These are phyloP conservation scores for Aspergillus asperescens DNA, from an alignment of 495 filamentous ascomycete genomes.

Conservation along the genomic window DNA sequence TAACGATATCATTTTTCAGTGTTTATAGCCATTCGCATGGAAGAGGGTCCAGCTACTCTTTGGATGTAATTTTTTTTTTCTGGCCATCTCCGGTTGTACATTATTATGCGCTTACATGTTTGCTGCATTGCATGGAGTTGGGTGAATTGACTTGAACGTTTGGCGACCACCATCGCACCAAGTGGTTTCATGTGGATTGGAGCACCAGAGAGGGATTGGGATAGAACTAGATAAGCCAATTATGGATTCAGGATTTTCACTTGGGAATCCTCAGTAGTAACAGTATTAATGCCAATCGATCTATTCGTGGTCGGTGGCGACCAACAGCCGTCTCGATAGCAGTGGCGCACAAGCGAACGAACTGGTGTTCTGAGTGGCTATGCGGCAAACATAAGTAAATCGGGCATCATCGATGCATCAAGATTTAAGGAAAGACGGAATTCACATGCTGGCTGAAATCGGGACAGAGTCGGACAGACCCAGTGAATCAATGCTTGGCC, in stretches of 20 bases:
- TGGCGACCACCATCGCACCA: not conserved
- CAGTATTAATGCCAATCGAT: not conserved
- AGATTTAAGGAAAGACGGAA: no score
- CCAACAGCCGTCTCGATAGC: not conserved
- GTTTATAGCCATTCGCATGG: not conserved
- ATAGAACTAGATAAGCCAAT: no score
- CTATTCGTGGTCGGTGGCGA: not conserved
- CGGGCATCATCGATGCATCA: no score
- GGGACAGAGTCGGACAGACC: no score
- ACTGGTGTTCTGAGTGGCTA: no score
- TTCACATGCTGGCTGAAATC: not conserved
- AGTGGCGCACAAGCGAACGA: no score
- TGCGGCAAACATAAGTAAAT: no score
- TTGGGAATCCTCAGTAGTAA: not conserved
- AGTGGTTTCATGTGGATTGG: not conserved
- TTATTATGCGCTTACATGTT: constrained; percentile 4
- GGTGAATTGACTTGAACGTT: not conserved
- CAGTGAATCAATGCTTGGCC: not conserved
- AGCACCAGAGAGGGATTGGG: no score
- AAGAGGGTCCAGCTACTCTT: not conserved
- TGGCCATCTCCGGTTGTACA: constrained; percentile 1
- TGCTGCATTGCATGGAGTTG: constrained; percentile 8
- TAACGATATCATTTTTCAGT: no score
- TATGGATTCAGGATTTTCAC: not conserved
- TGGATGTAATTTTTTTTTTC: not conserved